Base-by-base conservation (phyloP, 495 filamentous ascomycete species). In the Tuber microsphaerosporum region DNA sequence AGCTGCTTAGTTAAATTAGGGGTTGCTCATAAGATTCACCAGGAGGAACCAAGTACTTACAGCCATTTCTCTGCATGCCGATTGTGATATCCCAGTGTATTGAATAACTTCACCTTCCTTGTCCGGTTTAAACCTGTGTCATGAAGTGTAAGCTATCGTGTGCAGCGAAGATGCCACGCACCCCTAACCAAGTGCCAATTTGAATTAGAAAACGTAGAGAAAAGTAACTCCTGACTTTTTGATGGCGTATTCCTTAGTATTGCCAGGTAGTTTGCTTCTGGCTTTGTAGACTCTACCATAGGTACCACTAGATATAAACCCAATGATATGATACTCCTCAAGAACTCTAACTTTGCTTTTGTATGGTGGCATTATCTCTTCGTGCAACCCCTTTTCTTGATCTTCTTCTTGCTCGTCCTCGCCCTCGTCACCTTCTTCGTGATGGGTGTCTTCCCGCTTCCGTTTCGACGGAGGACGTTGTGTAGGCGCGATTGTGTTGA, bases 211-310 rank as follows among this genome's bases (percentile, higher is more conserved):
- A 31, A 65, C 16, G 14, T 34, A 34, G 14, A 34, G 56, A 65
- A 56, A 43, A 22, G n/a, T 70, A 74, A 77, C 83, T 68, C 14
- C 56, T 77, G 44, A 82, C 90, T 97, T 97, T 84, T 98, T 98
- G 85, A 98, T 98, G 73, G 94, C 94, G 83, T 96, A 97, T 81
- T 96, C 94, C 20, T 89, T 88, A 68, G 86, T 86, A 75, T 88
- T 85, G 76, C 92, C 93, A 3, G 84, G 80, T 84, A 94, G 90
- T 80, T 90, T 91, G 78, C 92, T 91, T 20, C 91, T 84, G 31
- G 95, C 95, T 83, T 98, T 99, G 88, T 98, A 99, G 19, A 99
- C 95, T 6, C 94, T 90, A 41, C 95, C 95, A 89, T 99, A 99
- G n/a, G 95, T 99, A 51, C 95, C 95, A 78, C 93, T 97, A 81